These are phyloP conservation scores for Lasiosphaeris hirsuta DNA, from an alignment of 495 filamentous ascomycete species.

Conservation along the genomic window DNA sequence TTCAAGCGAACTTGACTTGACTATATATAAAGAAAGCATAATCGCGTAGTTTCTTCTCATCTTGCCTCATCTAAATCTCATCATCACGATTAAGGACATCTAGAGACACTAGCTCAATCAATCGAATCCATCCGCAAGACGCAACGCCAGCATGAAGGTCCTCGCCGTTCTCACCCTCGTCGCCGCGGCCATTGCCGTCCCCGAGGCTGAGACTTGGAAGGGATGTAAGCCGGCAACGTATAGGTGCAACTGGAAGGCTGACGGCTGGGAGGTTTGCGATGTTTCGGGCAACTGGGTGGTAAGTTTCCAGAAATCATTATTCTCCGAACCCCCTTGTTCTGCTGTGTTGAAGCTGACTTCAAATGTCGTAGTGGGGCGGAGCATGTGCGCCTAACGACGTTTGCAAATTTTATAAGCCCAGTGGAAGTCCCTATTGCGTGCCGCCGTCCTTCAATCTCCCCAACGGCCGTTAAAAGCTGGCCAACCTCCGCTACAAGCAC, in stretches of 20 bases:
- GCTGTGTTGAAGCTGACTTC: not conserved
- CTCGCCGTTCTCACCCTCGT: slow-evolving; percentile 16
- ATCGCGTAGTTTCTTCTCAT: not conserved
- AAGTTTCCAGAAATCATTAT: slow-evolving; percentile 2
- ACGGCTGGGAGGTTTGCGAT: slow-evolving; percentile 32
- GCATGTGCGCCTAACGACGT: slow-evolving; percentile 17
- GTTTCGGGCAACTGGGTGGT: slow-evolving; percentile 23
- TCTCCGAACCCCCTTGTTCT: too few species aligned
- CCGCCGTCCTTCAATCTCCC: not conserved
- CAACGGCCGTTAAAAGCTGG: too few species aligned
- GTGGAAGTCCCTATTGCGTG: slow-evolving; percentile 31
- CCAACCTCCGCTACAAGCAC: too few species aligned
- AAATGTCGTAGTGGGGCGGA: slow-evolving; percentile 14
- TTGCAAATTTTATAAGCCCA: slow-evolving; percentile 25
- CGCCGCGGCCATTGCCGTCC: slow-evolving; percentile 16
- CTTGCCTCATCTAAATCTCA: slow-evolving; percentile 7
- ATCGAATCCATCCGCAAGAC: not conserved
- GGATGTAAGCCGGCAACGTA: slow-evolving; percentile 28
- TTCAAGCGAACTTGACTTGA: not conserved
- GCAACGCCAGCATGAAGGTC: slow-evolving; percentile 24
- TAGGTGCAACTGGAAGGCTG: slow-evolving; percentile 19
- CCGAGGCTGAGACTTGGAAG: not conserved
- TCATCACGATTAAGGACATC: not conserved
- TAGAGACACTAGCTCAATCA: not conserved
- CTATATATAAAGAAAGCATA: too few species aligned